Conservation (phyloP, 768 basidiomycete genomes). For the Nevesoporus exiguus region DNA sequence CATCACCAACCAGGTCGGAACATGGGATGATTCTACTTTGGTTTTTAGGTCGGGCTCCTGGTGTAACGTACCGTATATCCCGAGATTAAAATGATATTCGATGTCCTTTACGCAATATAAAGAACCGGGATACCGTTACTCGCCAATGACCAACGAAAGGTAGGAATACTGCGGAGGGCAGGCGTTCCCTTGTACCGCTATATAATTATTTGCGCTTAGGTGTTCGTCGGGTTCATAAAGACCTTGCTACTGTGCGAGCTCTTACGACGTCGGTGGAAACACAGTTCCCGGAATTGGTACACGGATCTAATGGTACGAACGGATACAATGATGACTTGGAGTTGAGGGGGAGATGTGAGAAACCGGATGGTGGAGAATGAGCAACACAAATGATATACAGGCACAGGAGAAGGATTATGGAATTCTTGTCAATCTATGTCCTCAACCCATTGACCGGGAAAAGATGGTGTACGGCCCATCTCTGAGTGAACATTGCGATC, state of each 20-base stretch:
- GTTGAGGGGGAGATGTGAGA: slow-evolving; percentile 11
- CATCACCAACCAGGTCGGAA: slow-evolving; percentile 27
- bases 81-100: not conserved
- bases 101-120: not conserved
- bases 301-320: slow-evolving; percentile 18
- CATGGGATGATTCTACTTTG: not conserved
- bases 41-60: not conserved
- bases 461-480: slow-evolving; percentile 17
- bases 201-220: not conserved
- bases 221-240: not conserved
- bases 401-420: not conserved
- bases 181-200: no score
- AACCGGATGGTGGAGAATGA: not conserved
- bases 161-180: no score
- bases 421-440: slow-evolving; percentile 28
- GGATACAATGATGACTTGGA: slow-evolving; percentile 8
- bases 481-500: slow-evolving; percentile 11
- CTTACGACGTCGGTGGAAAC: not conserved
- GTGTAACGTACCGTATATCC: not conserved
- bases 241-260: not conserved
- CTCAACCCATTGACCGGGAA: slow-evolving; percentile 36
- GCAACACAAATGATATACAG: not conserved
- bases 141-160: not conserved
- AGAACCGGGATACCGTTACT: not conserved
- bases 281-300: slow-evolving; percentile 13